phyloP scores from a whole-genome alignment of 2,329 filamentous ascomycete species.

The Fusarium sp. region DNA sequence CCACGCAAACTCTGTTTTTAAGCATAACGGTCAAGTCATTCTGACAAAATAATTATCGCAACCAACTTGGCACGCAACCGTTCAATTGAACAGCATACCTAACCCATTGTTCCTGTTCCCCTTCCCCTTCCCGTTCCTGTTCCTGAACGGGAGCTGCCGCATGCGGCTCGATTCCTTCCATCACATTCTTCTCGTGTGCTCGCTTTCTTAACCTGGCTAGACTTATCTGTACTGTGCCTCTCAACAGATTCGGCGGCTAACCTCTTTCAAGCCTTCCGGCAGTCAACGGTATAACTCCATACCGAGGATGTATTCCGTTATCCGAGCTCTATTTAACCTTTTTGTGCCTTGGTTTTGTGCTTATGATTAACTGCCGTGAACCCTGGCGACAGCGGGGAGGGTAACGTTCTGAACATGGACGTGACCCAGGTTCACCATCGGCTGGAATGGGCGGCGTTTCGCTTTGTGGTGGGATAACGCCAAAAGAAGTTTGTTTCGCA shows the following conservation, averaged over 20 bases:
- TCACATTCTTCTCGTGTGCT: not conserved
- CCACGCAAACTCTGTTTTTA: slow-evolving; percentile 3
- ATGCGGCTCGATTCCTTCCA: not conserved
- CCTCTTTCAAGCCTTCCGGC: not conserved
- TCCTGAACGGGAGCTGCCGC: slow-evolving; percentile 2
- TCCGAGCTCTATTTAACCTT: not conserved
- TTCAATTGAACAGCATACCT: not conserved
- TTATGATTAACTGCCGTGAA: not conserved
- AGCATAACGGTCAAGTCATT: not conserved
- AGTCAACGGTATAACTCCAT: not conserved
- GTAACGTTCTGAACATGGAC: not conserved
- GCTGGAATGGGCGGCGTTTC: not conserved
- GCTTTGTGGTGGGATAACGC: not conserved
- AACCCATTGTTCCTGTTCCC: too few species aligned
- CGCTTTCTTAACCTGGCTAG: not conserved
- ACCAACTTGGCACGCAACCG: not conserved
- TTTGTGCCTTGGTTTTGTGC: not conserved
- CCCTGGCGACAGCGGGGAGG: not conserved
- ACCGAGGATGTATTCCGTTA: not conserved
- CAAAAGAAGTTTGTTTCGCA: not conserved
- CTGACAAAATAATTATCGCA: not conserved
- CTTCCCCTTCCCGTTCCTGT: not conserved
- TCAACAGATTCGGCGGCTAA: not conserved
- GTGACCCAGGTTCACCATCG: not conserved
- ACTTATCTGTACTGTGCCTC: not conserved